Evolutionary conservation across 768 basidiomycete genomes (phyloP), one percentile per base, ranked within the genome.

Genomic region (Suillus discolor): DNA sequence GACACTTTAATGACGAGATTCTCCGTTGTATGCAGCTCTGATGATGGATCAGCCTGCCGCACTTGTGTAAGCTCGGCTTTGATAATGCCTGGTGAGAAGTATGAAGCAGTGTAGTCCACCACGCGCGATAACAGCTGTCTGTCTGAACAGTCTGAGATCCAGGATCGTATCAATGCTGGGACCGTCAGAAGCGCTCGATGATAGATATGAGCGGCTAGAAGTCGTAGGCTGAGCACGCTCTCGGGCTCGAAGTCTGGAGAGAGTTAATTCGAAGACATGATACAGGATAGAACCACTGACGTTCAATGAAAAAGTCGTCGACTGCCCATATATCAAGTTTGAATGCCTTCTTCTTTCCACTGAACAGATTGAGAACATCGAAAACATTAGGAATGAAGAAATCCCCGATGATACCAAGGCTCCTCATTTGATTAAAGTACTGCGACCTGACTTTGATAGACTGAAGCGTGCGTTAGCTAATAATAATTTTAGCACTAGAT

Each of bases 11-110:
- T 80, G 11, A 84, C 85, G 65, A 98, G 79, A 66, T 88, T 91
- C 68, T 96, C 94, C 70, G 93, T 93, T 2, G 81, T 77, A 7
- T 67, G 64, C 41, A 92, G 79, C 64, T 86, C 86, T n/a, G 84
- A 79, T 4, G 81, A 75, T 11, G 79, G 78, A 44, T 82, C 82
- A 12, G 88, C 82, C 36, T 82, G 82, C 67, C 85, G 87, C 62
- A 96, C 84, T 49, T 87, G 88, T 5, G 87, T 83, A n/a, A 99
- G 82, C 72, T 98, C 96, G 7, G 91, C 82, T 16, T 80, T 83
- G 72, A 97, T 92, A 72, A 99, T 88, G 47, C 93, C 87, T 0
- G 96, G 94, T 1, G 96, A 97, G 80, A 97, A 94, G 79, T 93
- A 83, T 20, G 85, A 82, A 0, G 93, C 88, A 0, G 95, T 97